These are phyloP conservation scores for Aspergillus sp. DNA, from an alignment of 2,329 filamentous ascomycete genomes.

Conservation along the genomic window DNA sequence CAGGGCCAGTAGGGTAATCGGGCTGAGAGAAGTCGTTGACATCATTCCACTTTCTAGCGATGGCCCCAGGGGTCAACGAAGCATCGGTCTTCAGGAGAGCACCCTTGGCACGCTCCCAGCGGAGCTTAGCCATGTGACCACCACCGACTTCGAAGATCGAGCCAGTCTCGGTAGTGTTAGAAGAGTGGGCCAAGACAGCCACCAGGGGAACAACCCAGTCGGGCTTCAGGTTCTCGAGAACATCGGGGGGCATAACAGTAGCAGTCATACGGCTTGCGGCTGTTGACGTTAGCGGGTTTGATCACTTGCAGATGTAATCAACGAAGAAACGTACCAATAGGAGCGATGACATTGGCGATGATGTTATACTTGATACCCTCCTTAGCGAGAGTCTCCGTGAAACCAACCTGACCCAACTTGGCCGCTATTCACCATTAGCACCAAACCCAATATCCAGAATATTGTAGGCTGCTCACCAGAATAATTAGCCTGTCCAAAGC, in stretches of 20 bases:
- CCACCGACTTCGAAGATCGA: constrained; percentile 90
- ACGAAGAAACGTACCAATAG: constrained; percentile 52
- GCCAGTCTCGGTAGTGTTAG: constrained; percentile 74
- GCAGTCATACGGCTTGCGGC: constrained; percentile 93
- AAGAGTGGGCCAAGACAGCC: constrained; percentile 77
- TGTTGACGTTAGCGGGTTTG: constrained; percentile 17
- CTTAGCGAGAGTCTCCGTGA: constrained; percentile 96
- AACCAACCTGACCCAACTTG: constrained; percentile 90
- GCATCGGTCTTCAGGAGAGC: constrained; percentile 83
- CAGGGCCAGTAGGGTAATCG: constrained; percentile 74
- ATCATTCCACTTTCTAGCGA: constrained; percentile 83
- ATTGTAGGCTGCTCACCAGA: constrained; percentile 49
- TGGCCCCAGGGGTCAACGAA: constrained; percentile 76
- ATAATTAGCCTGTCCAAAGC: constrained; percentile 94
- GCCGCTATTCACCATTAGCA: constrained; percentile 54
- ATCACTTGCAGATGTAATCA: background rate
- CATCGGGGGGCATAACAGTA: constrained; percentile 91
- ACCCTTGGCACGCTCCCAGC: constrained; percentile 90
- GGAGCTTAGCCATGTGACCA: constrained; percentile 83
- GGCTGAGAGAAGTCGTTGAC: constrained; percentile 79
- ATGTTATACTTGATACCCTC: constrained; percentile 99
- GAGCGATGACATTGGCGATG: constrained; percentile 86
- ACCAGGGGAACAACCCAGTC: constrained; percentile 95
- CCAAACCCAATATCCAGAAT: constrained; percentile 1
- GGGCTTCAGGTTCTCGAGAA: constrained; percentile 76